Evolutionary conservation across 176 grass and related monocot genomes (phyloP), one percentile per base, ranked within the genome.

Genomic region (Cenchrus americanus): DNA sequence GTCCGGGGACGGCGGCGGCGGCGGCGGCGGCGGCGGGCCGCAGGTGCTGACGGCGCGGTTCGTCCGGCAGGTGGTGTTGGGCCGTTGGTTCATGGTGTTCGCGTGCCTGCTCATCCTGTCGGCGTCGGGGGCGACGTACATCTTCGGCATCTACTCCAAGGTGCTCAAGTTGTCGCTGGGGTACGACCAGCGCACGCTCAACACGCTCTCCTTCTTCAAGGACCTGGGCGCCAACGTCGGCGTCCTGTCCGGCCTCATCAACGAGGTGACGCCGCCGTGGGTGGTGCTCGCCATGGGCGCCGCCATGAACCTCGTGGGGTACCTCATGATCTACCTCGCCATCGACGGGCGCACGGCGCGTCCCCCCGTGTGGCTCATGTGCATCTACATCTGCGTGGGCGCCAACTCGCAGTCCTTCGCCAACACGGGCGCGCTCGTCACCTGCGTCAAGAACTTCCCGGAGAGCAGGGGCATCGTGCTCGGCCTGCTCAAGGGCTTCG

Each of bases 241-340:
- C 57, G 78, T 91, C 32, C 3, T 94, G n/a, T 94, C 92, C 1
- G 92, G 92, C 0, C 92, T 94, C 66, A 91, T 94, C 92, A 91
- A 94, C 77, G 92, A 94, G 89, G 89, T 94, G 6, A 89, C 86
- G 13, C 92, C 92, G 32, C 89, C 92, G 21, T 91, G 86, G 92
- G 92, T 94, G 10, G 92, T 94, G 51, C 92, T 94, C 9, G 24
- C 86, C 80, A 79, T 71, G 14, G 92, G 89, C 72, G 89, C 92
- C 52, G 89, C 10, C 86, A 89, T 89, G 92, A 94, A 94, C 84
- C 92, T 94, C 0, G 90, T 18, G 0, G 92, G 92, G 0, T 94
- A 94, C 86, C 89, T 94, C 46, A 94, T 94, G 92, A 89, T 91
- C 86, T 94, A 91, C 92, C 72, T 94, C 46, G 80, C 89, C 84